Percentiles rank a stretch among this genome's conserved stretches.
phyloP scores from a whole-genome alignment of 371 early-diverging fungal species.

The Mucor irregularis region DNA sequence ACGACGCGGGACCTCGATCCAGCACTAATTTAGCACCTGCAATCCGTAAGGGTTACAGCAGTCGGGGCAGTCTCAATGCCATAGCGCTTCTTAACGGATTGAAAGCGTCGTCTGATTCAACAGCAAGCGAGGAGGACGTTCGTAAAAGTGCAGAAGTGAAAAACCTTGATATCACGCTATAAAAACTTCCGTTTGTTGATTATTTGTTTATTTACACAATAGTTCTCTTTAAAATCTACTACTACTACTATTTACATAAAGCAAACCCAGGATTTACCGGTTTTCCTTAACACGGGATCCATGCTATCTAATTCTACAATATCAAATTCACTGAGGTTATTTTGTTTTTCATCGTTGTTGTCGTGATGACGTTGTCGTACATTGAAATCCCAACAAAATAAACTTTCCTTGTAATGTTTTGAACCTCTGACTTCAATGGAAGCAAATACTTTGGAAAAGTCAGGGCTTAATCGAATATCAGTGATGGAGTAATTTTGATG shows the following conservation, averaged over 20 bases:
- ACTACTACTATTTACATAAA: conserved; percentile 20
- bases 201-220: background rate
- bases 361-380: background rate
- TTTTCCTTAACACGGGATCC: conserved; percentile 10
- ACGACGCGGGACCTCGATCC: conserved; percentile 23
- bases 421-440: conserved; percentile 33
- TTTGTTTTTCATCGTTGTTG: background rate
- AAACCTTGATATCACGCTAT: conserved; percentile 1
- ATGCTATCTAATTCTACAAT: conserved; percentile 19
- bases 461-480: conserved; percentile 34
- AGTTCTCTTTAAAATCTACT: background rate
- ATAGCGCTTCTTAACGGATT: conserved; percentile 3
- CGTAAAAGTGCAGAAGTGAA: conserved; percentile 16
- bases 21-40: conserved; percentile 34
- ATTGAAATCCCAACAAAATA: conserved; percentile 45
- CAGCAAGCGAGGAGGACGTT: conserved; percentile 13
- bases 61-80: conserved; percentile 12
- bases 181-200: background rate
- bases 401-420: conserved; percentile 21
- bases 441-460: conserved; percentile 32
- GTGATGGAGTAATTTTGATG: conserved; percentile 32
- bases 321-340: too few species aligned
- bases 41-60: conserved; percentile 21
- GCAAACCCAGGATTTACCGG: conserved; percentile 42
- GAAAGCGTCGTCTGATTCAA: background rate